phyloP scores from a whole-genome alignment of 441 rosid species.

The Gossypium davidsonii region DNA sequence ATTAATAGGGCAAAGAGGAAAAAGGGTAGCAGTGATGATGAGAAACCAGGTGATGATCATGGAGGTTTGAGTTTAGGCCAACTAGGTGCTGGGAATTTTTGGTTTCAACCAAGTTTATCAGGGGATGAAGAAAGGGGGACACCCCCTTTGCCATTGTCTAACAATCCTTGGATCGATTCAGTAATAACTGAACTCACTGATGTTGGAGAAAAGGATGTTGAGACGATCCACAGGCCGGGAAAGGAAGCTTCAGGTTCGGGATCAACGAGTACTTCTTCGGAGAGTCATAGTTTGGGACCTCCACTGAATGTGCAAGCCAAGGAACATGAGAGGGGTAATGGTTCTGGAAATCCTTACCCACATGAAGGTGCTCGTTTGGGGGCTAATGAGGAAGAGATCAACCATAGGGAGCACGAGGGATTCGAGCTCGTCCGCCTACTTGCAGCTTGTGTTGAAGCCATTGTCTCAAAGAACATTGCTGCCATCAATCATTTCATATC shows the following conservation, averaged over 20 bases:
- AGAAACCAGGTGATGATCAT: slow-evolving; percentile 13
- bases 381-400: slow-evolving; percentile 38
- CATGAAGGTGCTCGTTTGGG: slow-evolving; percentile 30
- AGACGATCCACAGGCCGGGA: slow-evolving; percentile 47
- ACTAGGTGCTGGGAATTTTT: slow-evolving; percentile 43
- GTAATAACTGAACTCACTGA: slow-evolving; percentile 63
- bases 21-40: slow-evolving; percentile 39
- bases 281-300: slow-evolving; percentile 54
- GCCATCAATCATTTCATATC: slow-evolving; percentile 63
- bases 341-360: slow-evolving; percentile 43
- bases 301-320: slow-evolving; percentile 35
- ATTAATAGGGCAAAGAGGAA: slow-evolving; percentile 62
- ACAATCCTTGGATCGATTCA: slow-evolving; percentile 76
- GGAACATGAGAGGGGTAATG: slow-evolving; percentile 49
- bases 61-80: slow-evolving; percentile 39
- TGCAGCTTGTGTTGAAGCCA: slow-evolving; percentile 74
- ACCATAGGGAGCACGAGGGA: slow-evolving; percentile 45
- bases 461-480: slow-evolving; percentile 56
- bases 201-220: slow-evolving; percentile 55
- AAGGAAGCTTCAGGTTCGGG: slow-evolving; percentile 68
- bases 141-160: slow-evolving; percentile 24
- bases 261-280: slow-evolving; percentile 50
- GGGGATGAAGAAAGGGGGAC: neutral
- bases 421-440: slow-evolving; percentile 73
- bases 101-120: slow-evolving; percentile 62